Evolutionary conservation across 192 early-diverging fungal genomes (phyloP).

Genomic region (Rhizophagus sp.): DNA sequence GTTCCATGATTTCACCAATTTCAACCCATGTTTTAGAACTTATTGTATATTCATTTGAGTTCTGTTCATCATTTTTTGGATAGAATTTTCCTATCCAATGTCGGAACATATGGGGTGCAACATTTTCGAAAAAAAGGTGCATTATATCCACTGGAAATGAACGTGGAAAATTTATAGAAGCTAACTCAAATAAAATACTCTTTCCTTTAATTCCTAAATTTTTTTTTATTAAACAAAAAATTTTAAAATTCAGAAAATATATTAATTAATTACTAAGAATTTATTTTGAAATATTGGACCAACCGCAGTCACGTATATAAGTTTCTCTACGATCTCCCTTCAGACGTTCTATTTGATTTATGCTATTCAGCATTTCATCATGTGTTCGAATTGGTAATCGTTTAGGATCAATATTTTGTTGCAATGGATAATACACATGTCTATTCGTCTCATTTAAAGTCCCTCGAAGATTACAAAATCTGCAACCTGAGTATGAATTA

Average conservation of each 20-base stretch:
- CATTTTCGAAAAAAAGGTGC: background rate
- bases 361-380: background rate
- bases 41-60: too few species aligned
- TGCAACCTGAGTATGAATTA: constrained; percentile 1
- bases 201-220: too few species aligned
- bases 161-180: background rate
- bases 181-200: constrained; percentile 1
- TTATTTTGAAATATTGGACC: background rate
- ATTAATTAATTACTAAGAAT: too few species aligned
- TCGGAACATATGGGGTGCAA: too few species aligned
- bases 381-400: background rate
- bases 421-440: background rate
- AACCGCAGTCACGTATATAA: too few species aligned
- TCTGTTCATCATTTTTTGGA: too few species aligned
- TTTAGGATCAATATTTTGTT: background rate
- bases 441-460: background rate
- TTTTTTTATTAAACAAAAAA: too few species aligned
- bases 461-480: background rate
- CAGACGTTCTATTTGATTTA: too few species aligned
- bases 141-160: constrained; percentile 5
- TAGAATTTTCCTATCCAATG: too few species aligned
- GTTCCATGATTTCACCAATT: too few species aligned
- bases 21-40: too few species aligned
- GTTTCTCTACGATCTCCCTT: background rate
- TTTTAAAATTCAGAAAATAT: too few species aligned